Percentiles rank a stretch among this genome's conserved stretches.
These are phyloP conservation scores for Coniochaeta pulveracea DNA, from an alignment of 2,329 filamentous ascomycete species.

Conservation along the genomic window DNA sequence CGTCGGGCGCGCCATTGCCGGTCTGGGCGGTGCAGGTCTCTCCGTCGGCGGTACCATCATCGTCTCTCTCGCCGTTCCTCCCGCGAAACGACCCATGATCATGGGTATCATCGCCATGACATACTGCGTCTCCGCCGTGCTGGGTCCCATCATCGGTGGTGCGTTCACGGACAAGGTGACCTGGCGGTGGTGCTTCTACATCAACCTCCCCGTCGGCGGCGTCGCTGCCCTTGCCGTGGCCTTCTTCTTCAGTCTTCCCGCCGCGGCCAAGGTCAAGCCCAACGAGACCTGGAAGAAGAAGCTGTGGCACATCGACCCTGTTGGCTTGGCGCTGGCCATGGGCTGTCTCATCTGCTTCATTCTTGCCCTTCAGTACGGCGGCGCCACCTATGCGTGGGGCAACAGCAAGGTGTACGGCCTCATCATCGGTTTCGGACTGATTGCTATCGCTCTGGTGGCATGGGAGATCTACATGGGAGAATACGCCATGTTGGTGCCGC, in stretches of 20 bases:
- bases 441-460: slow-evolving; percentile 34
- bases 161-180: slow-evolving; percentile 4
- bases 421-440: slow-evolving; percentile 39
- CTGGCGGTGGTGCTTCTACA: slow-evolving; percentile 10
- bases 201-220: slow-evolving; percentile 7
- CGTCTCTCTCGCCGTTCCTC: slow-evolving; percentile 3
- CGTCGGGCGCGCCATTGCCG: slow-evolving; percentile 22
- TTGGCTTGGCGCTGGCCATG: slow-evolving; percentile 23
- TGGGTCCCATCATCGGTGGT: slow-evolving; percentile 6
- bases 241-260: slow-evolving; percentile 18
- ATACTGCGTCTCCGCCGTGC: slow-evolving; percentile 2
- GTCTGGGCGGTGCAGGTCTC: slow-evolving; percentile 22
- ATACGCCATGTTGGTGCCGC: slow-evolving; percentile 54
- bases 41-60: slow-evolving; percentile 3
- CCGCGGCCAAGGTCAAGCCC: slow-evolving; percentile 14
- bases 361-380: slow-evolving; percentile 26
- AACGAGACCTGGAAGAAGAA: slow-evolving; percentile 18
- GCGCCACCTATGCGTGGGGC: slow-evolving; percentile 43
- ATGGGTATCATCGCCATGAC: slow-evolving; percentile 5
- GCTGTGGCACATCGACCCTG: slow-evolving; percentile 24
- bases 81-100: slow-evolving; percentile 2
- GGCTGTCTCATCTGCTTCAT: slow-evolving; percentile 20
- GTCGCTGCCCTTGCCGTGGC: neutral
- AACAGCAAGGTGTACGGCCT: slow-evolving; percentile 49
- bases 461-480: slow-evolving; percentile 50